Evolutionary conservation across 139 green algal species (phyloP), one percentile per base, ranked within the genome.

Genomic region (Chlorella ohadii): DNA sequence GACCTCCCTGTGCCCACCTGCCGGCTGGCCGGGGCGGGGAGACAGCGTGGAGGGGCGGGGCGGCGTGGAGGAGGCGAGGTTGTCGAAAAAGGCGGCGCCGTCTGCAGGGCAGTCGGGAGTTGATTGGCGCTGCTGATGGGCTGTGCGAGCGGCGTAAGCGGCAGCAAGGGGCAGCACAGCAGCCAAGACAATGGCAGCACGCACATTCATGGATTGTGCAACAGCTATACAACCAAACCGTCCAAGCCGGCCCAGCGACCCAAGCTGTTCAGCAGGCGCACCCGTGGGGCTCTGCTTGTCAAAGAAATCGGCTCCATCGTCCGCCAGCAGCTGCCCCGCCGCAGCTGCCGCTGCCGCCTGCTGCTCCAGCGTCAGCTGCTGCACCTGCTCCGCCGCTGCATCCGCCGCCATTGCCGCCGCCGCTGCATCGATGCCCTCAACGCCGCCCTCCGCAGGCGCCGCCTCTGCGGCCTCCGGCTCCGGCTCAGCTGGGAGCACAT

Each of bases 231-330:
- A n/a, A n/a, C 44, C 44, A 51, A 51, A n/a, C n/a, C n/a, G n/a
- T n/a, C n/a, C n/a, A n/a, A n/a, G n/a, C n/a, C n/a, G n/a, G n/a
- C n/a, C n/a, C 44, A 51, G 44, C 44, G 44, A 9, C 44, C 6
- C 9, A 6, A 51, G 44, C 7, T 51, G 9, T 51, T 9, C 7
- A 51, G 9, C 7, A 51, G 44, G 25, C 76, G 15, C 76, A 72
- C 76, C 76, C 0, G 20, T 38, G 9, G 78, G 78, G 78, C 76
- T 82, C 31, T 72, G 70, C 78, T 82, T 31, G 15, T 87, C 80
- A 23, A 93, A 93, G 64, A 93, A 93, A 27, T 85, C 87, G 39
- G 81, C 78, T 0, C 87, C 89, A 56, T 91, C 89, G 36, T 87
- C 86, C 1, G 47, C n/a, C 71, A 63, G 41, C 56, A 63, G 36